These are phyloP conservation scores for Selaginella moellendorffii DNA, from an alignment of 75 land plant species.

Conservation along the genomic window DNA sequence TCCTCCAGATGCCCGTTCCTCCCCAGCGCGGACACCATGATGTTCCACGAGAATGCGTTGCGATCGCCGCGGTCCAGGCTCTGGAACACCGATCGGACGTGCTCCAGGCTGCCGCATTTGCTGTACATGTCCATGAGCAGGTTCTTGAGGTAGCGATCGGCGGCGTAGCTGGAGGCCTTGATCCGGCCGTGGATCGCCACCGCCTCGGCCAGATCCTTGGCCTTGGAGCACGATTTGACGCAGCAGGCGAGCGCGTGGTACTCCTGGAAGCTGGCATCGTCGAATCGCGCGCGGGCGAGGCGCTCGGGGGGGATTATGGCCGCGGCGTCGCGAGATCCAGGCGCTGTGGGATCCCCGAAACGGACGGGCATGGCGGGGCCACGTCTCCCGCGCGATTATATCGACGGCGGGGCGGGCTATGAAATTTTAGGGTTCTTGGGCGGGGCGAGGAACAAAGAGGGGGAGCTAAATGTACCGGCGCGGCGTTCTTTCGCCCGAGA, in stretches of 20 bases:
- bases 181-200: neutral
- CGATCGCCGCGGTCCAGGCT: neutral
- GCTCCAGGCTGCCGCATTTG: neutral
- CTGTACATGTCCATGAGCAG: neutral
- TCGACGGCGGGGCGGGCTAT: too few relatives aligned
- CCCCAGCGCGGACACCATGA: neutral
- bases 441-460: too few relatives aligned
- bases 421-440: too few relatives aligned
- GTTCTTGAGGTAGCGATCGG: neutral
- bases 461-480: too few relatives aligned
- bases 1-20: neutral
- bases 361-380: too few relatives aligned
- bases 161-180: neutral
- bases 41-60: slow-evolving; percentile 4
- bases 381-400: too few relatives aligned
- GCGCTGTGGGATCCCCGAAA: too few relatives aligned
- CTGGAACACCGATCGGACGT: neutral
- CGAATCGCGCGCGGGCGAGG: too few relatives aligned
- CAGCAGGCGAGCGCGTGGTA: neutral
- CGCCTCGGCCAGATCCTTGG: neutral
- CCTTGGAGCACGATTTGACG: neutral
- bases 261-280: too few relatives aligned
- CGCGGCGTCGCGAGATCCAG: too few relatives aligned
- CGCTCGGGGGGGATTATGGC: too few relatives aligned
- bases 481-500: too few relatives aligned